Base-by-base conservation (phyloP, 2,329 filamentous ascomycete genomes). In the Grosmannia penicillata region DNA sequence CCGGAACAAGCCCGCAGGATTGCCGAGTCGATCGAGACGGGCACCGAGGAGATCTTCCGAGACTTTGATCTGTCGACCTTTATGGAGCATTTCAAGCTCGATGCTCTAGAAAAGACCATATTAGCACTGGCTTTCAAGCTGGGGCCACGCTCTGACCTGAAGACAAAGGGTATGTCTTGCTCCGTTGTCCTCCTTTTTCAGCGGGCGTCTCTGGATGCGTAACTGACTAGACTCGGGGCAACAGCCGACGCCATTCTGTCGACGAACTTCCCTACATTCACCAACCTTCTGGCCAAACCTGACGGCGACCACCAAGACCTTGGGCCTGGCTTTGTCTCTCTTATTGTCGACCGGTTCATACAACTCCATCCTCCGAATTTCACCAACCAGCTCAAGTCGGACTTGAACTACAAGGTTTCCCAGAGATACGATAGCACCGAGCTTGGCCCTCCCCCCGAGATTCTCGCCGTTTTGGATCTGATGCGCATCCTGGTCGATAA, bases 51-150 rank as follows among this genome's bases (percentile, higher is more conserved):
- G 50, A 75, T 94, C 43, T 95, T 94, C 57, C 81, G 86, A 41
- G 89, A 96, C 55, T 95, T 98, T 51, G 89, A 98, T 55, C 71
- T 98, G n/a, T 82, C 83, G 3, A 83, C 82, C 2, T 96, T 98
- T 55, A 78, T 96, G 68, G 82, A 93, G 46, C 87, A 96, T 57
- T 98, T 98, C 66, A 86, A 87, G 55, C 70, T 95, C 38, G 87
- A 95, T 60, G 77, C 85, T 9, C 59, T 95, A 33, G 77, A 86
- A 52, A 93, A 93, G 66, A 83, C 84, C 29, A 73, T 93, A 44
- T 69, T 98, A 46, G 84, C 85, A 36, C 66, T 95, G 41, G 85
- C 89, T 5, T 94, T 94, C 59, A 93, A 89, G 58, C 72, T 78
- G 44, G 78, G 78, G n/a, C 73, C 73, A 29, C 85, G 83, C 50